Conservation (phyloP, 768 basidiomycete genomes). For the Pholiota conissans region DNA sequence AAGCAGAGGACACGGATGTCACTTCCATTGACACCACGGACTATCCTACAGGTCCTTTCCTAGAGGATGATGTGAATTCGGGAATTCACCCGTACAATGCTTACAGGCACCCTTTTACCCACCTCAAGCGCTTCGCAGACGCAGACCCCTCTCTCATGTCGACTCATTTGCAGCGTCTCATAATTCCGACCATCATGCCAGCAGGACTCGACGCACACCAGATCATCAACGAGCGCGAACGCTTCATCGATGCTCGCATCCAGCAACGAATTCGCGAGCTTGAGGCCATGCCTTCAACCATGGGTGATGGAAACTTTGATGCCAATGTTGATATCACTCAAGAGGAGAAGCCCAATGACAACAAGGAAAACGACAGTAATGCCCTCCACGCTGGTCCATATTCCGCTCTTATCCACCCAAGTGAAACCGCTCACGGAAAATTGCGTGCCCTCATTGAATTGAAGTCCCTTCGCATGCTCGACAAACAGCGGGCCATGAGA, state of each 20-base stretch:
- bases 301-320: constrained; percentile 74
- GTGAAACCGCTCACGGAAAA: constrained; percentile 73
- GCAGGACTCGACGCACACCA: constrained; percentile 90
- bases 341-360: constrained; percentile 35
- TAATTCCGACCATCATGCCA: constrained; percentile 91
- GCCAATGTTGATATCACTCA: constrained; percentile 38
- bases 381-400: constrained; percentile 24
- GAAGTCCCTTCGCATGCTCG: constrained; percentile 83
- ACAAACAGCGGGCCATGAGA: constrained; percentile 88
- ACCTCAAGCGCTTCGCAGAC: constrained; percentile 66
- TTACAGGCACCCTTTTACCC: constrained; percentile 79
- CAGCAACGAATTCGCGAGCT: constrained; percentile 89
- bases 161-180: constrained; percentile 73
- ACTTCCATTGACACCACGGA: constrained; percentile 52
- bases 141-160: constrained; percentile 63
- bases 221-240: constrained; percentile 87
- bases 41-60: constrained; percentile 69
- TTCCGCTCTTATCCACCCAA: constrained; percentile 50
- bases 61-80: constrained; percentile 79
- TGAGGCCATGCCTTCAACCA: constrained; percentile 73
- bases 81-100: constrained; percentile 93
- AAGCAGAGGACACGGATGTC: constrained; percentile 54
- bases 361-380: constrained; percentile 39
- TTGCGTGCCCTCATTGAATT: constrained; percentile 91
- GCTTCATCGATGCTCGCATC: constrained; percentile 87